These are phyloP conservation scores for Cryptococcus sp. DNA, from an alignment of 1,284 basidiomycete genomes.

Conservation along the genomic window DNA sequence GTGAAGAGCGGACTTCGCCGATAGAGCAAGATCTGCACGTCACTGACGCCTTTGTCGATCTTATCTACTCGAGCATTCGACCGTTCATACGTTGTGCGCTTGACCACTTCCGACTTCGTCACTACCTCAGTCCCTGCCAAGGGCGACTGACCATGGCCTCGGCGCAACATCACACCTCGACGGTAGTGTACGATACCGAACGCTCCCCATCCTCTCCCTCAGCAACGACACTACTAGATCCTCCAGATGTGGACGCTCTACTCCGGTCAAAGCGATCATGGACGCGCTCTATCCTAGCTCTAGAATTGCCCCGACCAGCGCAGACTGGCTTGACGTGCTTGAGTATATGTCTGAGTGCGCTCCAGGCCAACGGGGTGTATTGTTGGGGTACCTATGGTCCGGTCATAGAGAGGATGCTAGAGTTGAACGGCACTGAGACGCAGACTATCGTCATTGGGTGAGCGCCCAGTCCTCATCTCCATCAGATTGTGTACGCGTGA, in stretches of 20 bases:
- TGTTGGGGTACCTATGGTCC: slow-evolving; percentile 54
- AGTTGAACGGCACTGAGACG: slow-evolving; percentile 40
- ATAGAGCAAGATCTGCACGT: too few species aligned
- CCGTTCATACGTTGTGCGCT: too few species aligned
- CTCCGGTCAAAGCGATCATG: slow-evolving; percentile 32
- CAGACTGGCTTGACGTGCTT: slow-evolving; percentile 42
- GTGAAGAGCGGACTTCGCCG: too few species aligned
- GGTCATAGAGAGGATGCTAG: slow-evolving; percentile 38
- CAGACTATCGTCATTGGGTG: slow-evolving; percentile 53
- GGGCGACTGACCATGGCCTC: too few species aligned
- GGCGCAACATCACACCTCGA: too few species aligned
- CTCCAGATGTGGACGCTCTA: slow-evolving; percentile 35
- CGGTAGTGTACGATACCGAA: too few species aligned
- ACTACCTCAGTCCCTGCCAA: too few species aligned
- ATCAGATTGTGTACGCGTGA: neutral
- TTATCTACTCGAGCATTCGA: too few species aligned
- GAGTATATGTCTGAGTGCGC: slow-evolving; percentile 38
- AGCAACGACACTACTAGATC: slow-evolving; percentile 18
- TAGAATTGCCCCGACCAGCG: slow-evolving; percentile 29
- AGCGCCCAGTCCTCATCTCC: slow-evolving; percentile 8
- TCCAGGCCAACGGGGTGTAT: slow-evolving; percentile 54
- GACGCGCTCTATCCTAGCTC: slow-evolving; percentile 21
- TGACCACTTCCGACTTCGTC: too few species aligned
- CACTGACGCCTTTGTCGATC: too few species aligned
- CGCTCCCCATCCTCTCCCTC: neutral